These are phyloP conservation scores for Lepraria neglecta DNA, from an alignment of 495 filamentous ascomycete genomes.

Conservation along the genomic window DNA sequence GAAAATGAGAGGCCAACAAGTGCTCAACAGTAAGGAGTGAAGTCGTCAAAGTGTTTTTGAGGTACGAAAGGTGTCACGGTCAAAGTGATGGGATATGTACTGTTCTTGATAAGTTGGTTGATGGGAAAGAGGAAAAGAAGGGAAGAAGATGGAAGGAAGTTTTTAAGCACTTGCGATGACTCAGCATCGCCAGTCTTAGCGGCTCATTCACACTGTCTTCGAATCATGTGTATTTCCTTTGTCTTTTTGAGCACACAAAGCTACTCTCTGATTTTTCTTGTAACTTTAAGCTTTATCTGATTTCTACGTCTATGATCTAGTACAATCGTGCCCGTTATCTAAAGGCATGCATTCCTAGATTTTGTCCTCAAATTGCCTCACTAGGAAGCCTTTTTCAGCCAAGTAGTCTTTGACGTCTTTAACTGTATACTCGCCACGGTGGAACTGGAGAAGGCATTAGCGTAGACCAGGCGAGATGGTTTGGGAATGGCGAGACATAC, in stretches of 20 bases:
- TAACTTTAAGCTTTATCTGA: too few species aligned
- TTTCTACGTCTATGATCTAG: too few species aligned
- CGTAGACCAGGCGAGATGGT: constrained; percentile 12
- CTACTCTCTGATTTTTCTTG: too few species aligned
- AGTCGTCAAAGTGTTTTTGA: neutral
- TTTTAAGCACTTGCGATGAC: constrained; percentile 9
- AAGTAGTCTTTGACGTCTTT: constrained; percentile 86
- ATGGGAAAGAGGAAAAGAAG: neutral
- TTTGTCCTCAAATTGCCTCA: constrained; percentile 63
- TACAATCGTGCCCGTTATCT: too few species aligned
- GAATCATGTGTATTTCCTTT: too few species aligned
- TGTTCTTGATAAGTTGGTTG: neutral
- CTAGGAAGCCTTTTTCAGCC: constrained; percentile 59
- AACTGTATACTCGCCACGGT: constrained; percentile 90
- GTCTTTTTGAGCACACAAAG: too few species aligned
- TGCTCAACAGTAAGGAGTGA: neutral
- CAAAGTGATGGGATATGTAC: neutral
- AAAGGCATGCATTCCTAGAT: constrained; percentile 13
- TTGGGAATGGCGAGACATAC: constrained; percentile 40
- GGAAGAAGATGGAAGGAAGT: neutral
- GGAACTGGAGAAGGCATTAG: constrained; percentile 53
- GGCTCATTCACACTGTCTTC: neutral
- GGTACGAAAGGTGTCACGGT: too few species aligned
- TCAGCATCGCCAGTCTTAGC: neutral
- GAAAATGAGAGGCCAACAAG: neutral